phyloP scores from a whole-genome alignment of 164 flowering plant genomes.

The Buxus sempervirens region DNA sequence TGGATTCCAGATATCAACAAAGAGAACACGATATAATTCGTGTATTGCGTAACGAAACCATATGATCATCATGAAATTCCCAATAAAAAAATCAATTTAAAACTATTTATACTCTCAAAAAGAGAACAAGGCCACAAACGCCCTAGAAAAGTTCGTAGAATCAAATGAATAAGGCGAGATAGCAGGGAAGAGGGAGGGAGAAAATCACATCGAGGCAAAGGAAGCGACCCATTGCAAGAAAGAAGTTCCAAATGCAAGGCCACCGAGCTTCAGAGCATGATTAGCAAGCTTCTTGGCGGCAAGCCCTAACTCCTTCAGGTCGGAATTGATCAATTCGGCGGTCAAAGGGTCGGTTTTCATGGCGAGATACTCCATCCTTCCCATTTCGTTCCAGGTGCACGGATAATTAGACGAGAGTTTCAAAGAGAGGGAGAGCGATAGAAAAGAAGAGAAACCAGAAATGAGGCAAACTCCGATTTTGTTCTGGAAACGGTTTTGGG shows the following conservation, averaged over 20 bases:
- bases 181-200: neutral
- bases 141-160: neutral
- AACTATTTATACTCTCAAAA: too few species aligned
- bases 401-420: neutral
- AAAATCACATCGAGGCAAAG: conserved; percentile 71
- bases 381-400: conserved; percentile 35
- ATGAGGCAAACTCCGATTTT: too few species aligned
- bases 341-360: conserved; percentile 53
- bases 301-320: conserved; percentile 43
- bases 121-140: neutral
- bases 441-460: too few species aligned
- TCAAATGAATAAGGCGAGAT: neutral
- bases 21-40: neutral
- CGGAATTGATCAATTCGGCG: conserved; percentile 42
- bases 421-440: neutral
- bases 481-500: neutral
- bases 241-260: conserved; percentile 59
- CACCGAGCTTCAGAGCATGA: conserved; percentile 57
- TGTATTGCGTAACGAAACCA: neutral
- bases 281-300: conserved; percentile 63
- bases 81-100: too few species aligned
- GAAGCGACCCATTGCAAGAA: conserved; percentile 82
- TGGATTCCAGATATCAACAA: neutral
- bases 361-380: conserved; percentile 32
- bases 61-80: too few species aligned